phyloP scores from a whole-genome alignment of 805 yeast genomes.

The Nakazawaea anatomiae region DNA sequence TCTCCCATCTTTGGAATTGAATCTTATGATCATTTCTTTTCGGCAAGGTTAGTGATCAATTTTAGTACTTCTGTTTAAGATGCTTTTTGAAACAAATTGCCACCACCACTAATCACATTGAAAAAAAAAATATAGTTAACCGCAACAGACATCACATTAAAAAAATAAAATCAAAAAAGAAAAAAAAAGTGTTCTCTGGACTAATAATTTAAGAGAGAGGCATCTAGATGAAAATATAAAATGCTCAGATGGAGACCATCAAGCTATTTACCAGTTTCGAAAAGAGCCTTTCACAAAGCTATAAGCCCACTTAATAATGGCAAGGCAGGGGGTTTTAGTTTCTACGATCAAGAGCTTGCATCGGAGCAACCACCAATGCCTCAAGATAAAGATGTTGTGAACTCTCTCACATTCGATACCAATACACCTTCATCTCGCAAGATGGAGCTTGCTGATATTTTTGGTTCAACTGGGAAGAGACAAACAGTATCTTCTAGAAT shows the following conservation, averaged over 20 bases:
- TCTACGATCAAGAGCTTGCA: conserved; percentile 6
- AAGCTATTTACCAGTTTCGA: background rate
- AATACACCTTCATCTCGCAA: background rate
- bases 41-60: background rate
- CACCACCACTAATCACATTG: background rate
- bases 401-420: conserved; percentile 4
- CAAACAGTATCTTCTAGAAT: conserved; percentile 27
- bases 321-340: background rate
- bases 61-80: background rate
- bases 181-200: no score
- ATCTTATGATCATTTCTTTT: conserved; percentile 51
- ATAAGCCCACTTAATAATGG: background rate
- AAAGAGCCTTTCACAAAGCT: background rate
- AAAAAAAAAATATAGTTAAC: no score
- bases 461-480: conserved; percentile 16
- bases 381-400: background rate
- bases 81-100: background rate
- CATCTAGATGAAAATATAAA: no score
- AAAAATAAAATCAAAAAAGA: no score
- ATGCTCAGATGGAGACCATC: no score
- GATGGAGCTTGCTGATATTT: conserved; percentile 7
- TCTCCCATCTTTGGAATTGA: conserved; percentile 82
- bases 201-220: no score
- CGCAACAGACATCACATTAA: no score
- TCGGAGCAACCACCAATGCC: conserved; percentile 7